phyloP scores from a whole-genome alignment of 768 basidiomycete genomes.

The Neoboletus magnificus region DNA sequence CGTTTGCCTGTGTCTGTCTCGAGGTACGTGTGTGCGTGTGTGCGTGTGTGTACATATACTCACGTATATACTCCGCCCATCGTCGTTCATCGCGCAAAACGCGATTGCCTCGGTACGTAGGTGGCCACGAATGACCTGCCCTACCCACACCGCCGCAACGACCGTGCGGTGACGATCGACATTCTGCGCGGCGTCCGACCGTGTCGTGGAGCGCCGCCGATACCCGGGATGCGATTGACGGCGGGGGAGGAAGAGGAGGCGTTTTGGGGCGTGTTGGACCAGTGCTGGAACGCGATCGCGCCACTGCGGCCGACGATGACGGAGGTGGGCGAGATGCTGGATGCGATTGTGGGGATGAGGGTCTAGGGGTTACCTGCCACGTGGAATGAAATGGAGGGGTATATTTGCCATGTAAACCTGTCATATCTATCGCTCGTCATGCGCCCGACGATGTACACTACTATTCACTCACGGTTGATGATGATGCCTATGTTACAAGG shows the following conservation, averaged over 20 bases:
- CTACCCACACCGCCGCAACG: conserved; percentile 51
- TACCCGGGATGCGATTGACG: conserved; percentile 15
- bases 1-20: conserved; percentile 57
- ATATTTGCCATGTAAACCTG: too few species aligned
- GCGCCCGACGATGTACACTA: too few species aligned
- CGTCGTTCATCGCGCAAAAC: too few species aligned
- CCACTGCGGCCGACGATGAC: conserved; percentile 43
- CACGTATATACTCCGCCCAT: not conserved
- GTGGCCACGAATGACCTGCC: conserved; percentile 51
- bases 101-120: conserved; percentile 24
- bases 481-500: too few species aligned
- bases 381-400: too few species aligned
- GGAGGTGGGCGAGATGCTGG: conserved; percentile 27
- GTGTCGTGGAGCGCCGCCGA: conserved; percentile 30
- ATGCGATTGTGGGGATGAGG: not conserved
- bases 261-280: conserved; percentile 45
- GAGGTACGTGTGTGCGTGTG: conserved; percentile 37
- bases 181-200: conserved; percentile 52
- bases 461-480: too few species aligned
- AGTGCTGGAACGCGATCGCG: conserved; percentile 43
- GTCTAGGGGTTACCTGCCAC: too few species aligned
- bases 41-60: not conserved
- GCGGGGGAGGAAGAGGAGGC: conserved; percentile 27
- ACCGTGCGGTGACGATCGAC: conserved; percentile 54
- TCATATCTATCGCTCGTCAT: too few species aligned